Evolutionary conservation across 148 eudicot genomes (phyloP).

Genomic region (Agrostemma githago): DNA sequence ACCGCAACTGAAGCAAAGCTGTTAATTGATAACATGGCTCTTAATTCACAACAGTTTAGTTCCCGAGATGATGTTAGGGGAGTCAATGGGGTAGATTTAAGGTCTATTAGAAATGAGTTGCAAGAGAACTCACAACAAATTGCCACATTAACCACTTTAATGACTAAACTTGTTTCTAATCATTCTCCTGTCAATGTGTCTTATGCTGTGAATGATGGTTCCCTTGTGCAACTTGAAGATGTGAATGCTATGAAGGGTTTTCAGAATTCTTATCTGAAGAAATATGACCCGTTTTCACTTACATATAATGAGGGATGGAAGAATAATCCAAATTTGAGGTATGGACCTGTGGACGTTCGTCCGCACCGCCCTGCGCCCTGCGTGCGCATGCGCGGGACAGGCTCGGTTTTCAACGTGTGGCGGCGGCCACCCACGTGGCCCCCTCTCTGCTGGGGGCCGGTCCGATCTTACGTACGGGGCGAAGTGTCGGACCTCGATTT

Average conservation of each 20-base stretch:
- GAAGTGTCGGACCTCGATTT: too few relatives aligned
- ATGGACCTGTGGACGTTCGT: too few relatives aligned
- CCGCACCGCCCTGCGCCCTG: too few relatives aligned
- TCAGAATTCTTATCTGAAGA: neutral
- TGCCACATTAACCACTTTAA: constrained; percentile 13
- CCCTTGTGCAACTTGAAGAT: neutral
- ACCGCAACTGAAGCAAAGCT: neutral
- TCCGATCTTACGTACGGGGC: too few relatives aligned
- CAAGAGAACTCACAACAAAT: constrained; percentile 17
- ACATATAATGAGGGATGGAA: constrained; percentile 6
- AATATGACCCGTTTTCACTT: constrained; percentile 7
- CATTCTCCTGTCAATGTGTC: constrained; percentile 2
- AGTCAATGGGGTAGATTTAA: neutral
- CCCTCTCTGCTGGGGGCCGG: too few relatives aligned
- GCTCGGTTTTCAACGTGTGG: too few relatives aligned
- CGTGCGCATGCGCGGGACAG: too few relatives aligned
- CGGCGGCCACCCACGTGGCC: too few relatives aligned
- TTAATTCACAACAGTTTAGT: neutral
- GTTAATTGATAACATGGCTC: constrained; percentile 8
- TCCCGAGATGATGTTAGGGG: constrained; percentile 3
- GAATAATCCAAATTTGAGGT: neutral
- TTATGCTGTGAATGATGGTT: neutral
- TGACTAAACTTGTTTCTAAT: constrained; percentile 12
- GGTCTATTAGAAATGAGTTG: neutral
- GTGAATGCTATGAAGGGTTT: constrained; percentile 10